phyloP scores from a whole-genome alignment of 2,329 filamentous ascomycete species.

The Byssoonygena ceratinophila region DNA sequence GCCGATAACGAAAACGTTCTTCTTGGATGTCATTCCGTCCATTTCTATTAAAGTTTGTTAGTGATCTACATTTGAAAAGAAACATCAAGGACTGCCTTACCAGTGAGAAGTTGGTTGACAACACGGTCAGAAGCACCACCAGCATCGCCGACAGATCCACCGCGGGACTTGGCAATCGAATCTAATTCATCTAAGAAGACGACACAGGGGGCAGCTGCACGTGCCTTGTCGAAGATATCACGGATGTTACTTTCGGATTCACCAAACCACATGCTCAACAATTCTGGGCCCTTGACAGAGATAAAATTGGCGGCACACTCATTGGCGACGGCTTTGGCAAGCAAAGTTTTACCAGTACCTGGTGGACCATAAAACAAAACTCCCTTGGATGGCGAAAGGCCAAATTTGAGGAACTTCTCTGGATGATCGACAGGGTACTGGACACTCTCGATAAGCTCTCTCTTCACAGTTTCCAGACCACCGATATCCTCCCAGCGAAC shows the following conservation, averaged over 20 bases:
- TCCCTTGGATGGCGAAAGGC: slow-evolving; percentile 93
- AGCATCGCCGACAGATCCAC: slow-evolving; percentile 88
- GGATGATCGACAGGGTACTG: slow-evolving; percentile 99
- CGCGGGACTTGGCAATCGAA: slow-evolving; percentile 98
- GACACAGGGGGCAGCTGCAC: slow-evolving; percentile 92
- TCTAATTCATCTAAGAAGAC: slow-evolving; percentile 98
- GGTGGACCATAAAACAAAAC: slow-evolving; percentile 97
- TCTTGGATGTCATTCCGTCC: slow-evolving; percentile 99
- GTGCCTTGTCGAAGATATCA: slow-evolving; percentile 99
- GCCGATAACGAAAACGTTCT: slow-evolving; percentile 99
- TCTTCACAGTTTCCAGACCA: slow-evolving; percentile 96
- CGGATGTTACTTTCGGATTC: slow-evolving; percentile 99
- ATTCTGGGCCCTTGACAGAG: slow-evolving; percentile 94
- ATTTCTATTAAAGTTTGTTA: slow-evolving; percentile 59
- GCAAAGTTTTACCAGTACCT: slow-evolving; percentile 99
- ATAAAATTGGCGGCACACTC: slow-evolving; percentile 99
- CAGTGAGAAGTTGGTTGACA: slow-evolving; percentile 97
- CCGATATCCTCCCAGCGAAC: slow-evolving; percentile 99
- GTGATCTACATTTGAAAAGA: no score
- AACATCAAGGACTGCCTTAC: no score
- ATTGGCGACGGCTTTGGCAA: slow-evolving; percentile 98
- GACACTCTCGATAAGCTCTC: slow-evolving; percentile 96
- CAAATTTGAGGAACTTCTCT: slow-evolving; percentile 99
- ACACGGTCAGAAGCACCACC: slow-evolving; percentile 98
- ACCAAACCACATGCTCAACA: slow-evolving; percentile 99